Conservation (phyloP, 495 filamentous ascomycete genomes). For the Durotheca rogersii region DNA sequence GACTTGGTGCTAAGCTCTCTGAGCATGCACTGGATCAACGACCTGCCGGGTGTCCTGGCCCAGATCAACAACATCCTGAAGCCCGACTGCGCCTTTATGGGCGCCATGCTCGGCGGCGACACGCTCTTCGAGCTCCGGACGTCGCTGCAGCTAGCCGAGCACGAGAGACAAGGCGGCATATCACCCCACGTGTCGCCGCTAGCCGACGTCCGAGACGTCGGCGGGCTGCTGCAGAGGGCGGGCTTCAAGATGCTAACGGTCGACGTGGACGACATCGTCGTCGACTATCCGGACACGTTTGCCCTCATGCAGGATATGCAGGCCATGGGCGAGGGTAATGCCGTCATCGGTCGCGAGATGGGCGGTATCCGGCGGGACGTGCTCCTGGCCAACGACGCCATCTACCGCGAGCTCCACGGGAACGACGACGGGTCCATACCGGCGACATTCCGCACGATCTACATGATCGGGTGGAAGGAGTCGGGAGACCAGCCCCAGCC, state of each 20-base stretch:
- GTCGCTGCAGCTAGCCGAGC: conserved; percentile 88
- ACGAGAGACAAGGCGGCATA: conserved; percentile 84
- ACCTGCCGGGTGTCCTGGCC: conserved; percentile 77
- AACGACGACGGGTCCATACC: conserved; percentile 67
- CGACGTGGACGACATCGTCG: conserved; percentile 94
- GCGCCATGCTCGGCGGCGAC: conserved; percentile 94
- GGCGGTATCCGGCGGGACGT: conserved; percentile 78
- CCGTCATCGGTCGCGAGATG: conserved; percentile 75
- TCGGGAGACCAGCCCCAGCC: conserved; percentile 75
- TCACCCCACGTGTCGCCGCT: conserved; percentile 83
- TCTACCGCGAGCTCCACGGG: conserved; percentile 84
- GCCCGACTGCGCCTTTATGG: conserved; percentile 89
- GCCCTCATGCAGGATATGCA: conserved; percentile 91
- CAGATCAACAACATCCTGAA: conserved; percentile 83
- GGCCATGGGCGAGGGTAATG: conserved; percentile 91
- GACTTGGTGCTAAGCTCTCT: conserved; percentile 86
- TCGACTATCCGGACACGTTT: conserved; percentile 92
- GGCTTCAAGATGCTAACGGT: conserved; percentile 96
- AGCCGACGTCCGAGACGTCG: conserved; percentile 89
- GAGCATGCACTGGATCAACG: conserved; percentile 96
- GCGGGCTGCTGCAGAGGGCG: conserved; percentile 78
- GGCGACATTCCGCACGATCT: conserved; percentile 89
- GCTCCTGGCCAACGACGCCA: conserved; percentile 80
- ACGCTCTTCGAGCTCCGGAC: conserved; percentile 92
- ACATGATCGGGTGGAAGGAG: conserved; percentile 99